Evolutionary conservation across 2,329 filamentous ascomycete species (phyloP).

Genomic region (Grosmannia serpens): DNA sequence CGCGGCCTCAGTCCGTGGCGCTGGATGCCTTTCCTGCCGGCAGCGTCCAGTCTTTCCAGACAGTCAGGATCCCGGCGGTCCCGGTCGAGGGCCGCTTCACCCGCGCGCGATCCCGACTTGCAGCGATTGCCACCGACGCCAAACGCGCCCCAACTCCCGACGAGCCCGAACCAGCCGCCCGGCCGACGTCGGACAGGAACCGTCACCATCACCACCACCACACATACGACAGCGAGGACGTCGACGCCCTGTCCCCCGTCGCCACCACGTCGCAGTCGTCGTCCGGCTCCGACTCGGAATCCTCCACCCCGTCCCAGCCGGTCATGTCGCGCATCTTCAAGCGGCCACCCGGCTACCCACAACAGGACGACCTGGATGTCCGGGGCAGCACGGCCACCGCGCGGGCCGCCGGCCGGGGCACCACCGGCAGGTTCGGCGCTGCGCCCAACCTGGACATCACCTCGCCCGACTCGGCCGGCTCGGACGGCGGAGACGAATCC

Average conservation of each 20-base stretch:
- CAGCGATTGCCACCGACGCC: background rate
- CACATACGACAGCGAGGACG: slow-evolving; percentile 6
- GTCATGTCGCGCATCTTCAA: slow-evolving; percentile 50
- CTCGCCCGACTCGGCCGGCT: slow-evolving; percentile 8
- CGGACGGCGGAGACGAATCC: slow-evolving; percentile 37
- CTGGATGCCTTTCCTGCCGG: background rate
- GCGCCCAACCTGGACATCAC: background rate
- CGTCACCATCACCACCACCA: slow-evolving; percentile 13
- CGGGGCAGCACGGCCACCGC: background rate
- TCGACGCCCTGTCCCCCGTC: slow-evolving; percentile 30
- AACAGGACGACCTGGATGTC: background rate
- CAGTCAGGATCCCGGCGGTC: background rate
- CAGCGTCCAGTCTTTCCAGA: background rate
- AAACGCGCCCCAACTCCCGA: background rate
- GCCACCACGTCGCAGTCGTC: slow-evolving; percentile 23
- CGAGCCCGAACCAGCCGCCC: background rate
- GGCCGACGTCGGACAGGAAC: background rate
- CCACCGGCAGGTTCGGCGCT: background rate
- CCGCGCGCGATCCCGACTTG: background rate
- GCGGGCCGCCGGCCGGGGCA: slow-evolving; percentile 18
- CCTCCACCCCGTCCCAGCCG: slow-evolving; percentile 30
- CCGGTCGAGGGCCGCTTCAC: background rate
- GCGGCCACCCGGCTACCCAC: slow-evolving; percentile 39
- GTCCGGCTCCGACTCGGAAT: slow-evolving; percentile 7
- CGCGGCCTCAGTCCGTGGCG: background rate